Evolutionary conservation across 176 grass and related monocot genomes (phyloP).

Genomic region (Cenchrus fungigraminus): DNA sequence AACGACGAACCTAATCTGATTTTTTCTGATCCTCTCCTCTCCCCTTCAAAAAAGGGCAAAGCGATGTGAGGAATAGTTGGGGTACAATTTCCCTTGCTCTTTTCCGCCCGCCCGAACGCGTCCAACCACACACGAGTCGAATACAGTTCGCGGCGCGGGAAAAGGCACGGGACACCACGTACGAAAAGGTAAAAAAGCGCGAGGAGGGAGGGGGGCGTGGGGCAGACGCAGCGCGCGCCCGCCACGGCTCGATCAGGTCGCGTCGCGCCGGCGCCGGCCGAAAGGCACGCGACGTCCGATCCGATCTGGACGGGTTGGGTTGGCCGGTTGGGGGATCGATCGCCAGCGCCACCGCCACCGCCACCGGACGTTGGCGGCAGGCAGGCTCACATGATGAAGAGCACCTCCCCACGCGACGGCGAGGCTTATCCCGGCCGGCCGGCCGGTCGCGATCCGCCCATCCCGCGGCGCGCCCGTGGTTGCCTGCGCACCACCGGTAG

Average conservation of each 20-base stretch:
- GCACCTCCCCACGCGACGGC: neutral
- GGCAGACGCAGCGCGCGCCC: neutral
- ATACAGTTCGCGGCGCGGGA: neutral
- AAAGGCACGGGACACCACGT: neutral
- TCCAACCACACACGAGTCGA: neutral
- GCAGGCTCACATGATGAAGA: neutral
- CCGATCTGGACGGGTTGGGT: neutral
- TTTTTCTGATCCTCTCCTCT: neutral
- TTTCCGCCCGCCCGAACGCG: neutral
- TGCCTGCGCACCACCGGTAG: constrained; percentile 32
- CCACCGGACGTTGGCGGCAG: neutral
- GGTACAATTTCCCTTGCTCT: neutral
- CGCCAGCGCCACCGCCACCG: neutral
- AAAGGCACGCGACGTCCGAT: neutral
- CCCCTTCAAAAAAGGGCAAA: neutral
- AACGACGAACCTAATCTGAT: neutral
- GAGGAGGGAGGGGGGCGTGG: neutral
- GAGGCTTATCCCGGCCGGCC: constrained; percentile 13
- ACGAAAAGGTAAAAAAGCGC: neutral
- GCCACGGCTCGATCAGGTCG: neutral
- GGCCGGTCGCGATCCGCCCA: constrained; percentile 14
- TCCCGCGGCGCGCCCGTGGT: neutral
- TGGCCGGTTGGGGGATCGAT: neutral
- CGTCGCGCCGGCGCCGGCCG: constrained; percentile 12
- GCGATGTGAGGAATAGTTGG: neutral